Evolutionary conservation across 768 basidiomycete genomes (phyloP), one percentile per base, ranked within the genome.

Genomic region (Suillus spraguei): DNA sequence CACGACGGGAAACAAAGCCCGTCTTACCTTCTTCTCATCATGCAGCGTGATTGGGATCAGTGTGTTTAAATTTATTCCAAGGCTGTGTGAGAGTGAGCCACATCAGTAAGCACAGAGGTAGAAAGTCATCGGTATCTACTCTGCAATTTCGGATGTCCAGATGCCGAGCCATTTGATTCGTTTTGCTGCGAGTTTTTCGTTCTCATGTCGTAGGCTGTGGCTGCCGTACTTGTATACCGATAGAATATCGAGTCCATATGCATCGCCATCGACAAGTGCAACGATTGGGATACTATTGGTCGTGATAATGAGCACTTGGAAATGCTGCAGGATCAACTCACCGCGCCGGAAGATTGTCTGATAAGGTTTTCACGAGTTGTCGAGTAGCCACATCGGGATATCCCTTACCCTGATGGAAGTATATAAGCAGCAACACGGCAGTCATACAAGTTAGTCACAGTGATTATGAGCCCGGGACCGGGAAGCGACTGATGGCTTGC

Each of bases 381-480:
- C 95, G 84, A 0, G 97, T 97, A 3, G 95, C 90, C 5, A 97
- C 76, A 71, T 99, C 97, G 0, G 97, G 97, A 76, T 97, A 99
- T 3, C 97, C 97, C 73, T 97, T 99, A 0, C 97, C 97, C 95
- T 97, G 67, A 60, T 41, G 41, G 10, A 58, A 16, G 22, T 2
- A 53, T 38, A 38, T 72, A 53, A 71, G 63, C 17, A 60, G 36
- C 35, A 13, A 24, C n/a, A 22, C 32, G 39, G 41, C 28, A 24
- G 33, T 20, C n/a, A 49, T 20, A 58, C 17, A 10, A 59, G 38
- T 50, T 13, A 61, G 73, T 55, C 65, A 93, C 95, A 5, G 95
- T 97, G 69, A 97, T 82, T 49, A 95, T 79, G 22, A 95, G 72
- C 2, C 94, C 95, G 42, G 78, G 74, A 0, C 91, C 89, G 1